Base-by-base conservation (phyloP, 495 filamentous ascomycete genomes). In the Venustampulla echinocandica region DNA sequence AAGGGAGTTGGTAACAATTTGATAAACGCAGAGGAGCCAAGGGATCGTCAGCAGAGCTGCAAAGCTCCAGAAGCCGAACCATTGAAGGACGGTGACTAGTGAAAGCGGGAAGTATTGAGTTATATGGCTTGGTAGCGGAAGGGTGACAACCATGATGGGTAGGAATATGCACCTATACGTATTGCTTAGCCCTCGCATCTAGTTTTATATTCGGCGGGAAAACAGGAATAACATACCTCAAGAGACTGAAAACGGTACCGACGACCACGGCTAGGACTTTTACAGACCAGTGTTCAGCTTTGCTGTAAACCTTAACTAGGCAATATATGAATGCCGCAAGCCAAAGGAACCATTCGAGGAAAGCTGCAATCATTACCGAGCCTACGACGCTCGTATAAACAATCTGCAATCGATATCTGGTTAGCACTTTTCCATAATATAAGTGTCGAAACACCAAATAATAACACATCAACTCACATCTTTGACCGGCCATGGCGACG, bases 21-120 rank as follows among this genome's bases (percentile, higher is more conserved):
- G 80, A 59, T 92, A 94, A 35, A 96, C 75, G 62, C 90, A 96
- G 56, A 95, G 85, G 3, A 95, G 73, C 89, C 90, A 97, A 1
- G 92, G 92, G 6, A 95, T 71, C 1, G 82, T 84, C 24, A 98
- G 66, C 10, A 97, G 75, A 41, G 72, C 79, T 0, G 90, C 80
- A 56, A 98, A 98, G n/a, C 85, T 76, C 80, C 85, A 95, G 59
- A 98, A 96, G 3, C 89, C 90, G 54, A 96, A 96, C 87, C 87
- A 93, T 60, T 96, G 92, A 14, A 97, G 73, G 38, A 84, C 69
- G 15, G 51, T 60, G 30, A 89, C 81, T 69, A 92, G 72, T 1
- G 50, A 19, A 4, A 55, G 19, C 1, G 92, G 90, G 63, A 90
- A 89, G 48, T 84, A 69, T 44, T 75, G 64, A 0, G 77, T 80